phyloP scores from a whole-genome alignment of 192 early-diverging fungal genomes.

The Podila epicladia region DNA sequence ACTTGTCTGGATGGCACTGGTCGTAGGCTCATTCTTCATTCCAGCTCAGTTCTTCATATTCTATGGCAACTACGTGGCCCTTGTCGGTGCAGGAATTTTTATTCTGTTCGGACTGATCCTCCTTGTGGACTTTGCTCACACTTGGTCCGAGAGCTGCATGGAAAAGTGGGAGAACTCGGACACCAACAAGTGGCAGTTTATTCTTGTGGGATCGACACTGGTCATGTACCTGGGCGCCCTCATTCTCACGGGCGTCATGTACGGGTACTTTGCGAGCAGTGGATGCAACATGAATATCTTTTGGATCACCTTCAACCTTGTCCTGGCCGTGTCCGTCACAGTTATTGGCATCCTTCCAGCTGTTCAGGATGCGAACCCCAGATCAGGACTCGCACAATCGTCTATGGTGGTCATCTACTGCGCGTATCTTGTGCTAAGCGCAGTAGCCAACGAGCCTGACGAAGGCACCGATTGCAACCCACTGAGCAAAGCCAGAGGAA shows the following conservation, averaged over 20 bases:
- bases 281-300: slow-evolving; percentile 95
- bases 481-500: slow-evolving; percentile 72
- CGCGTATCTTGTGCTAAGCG: slow-evolving; percentile 89
- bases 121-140: slow-evolving; percentile 95
- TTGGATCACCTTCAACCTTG: slow-evolving; percentile 91
- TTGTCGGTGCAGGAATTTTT: slow-evolving; percentile 93
- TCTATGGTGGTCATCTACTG: slow-evolving; percentile 94
- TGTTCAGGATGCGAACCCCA: slow-evolving; percentile 90
- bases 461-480: slow-evolving; percentile 86
- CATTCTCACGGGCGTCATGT: slow-evolving; percentile 83
- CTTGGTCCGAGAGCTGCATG: slow-evolving; percentile 86
- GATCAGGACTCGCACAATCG: slow-evolving; percentile 92
- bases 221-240: slow-evolving; percentile 73
- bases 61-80: slow-evolving; percentile 84
- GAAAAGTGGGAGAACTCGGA: slow-evolving; percentile 85
- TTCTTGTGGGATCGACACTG: slow-evolving; percentile 82
- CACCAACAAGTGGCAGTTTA: slow-evolving; percentile 80
- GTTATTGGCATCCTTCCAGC: slow-evolving; percentile 76
- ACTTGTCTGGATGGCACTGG: slow-evolving; percentile 75
- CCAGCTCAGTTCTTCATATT: slow-evolving; percentile 92
- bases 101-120: slow-evolving; percentile 95
- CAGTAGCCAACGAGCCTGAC: slow-evolving; percentile 81
- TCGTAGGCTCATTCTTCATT: slow-evolving; percentile 89
- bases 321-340: slow-evolving; percentile 74
- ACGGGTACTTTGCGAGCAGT: slow-evolving; percentile 81